phyloP scores from a whole-genome alignment of 1,139 yeast genomes.

The Blastobotrys illinoisensis region DNA sequence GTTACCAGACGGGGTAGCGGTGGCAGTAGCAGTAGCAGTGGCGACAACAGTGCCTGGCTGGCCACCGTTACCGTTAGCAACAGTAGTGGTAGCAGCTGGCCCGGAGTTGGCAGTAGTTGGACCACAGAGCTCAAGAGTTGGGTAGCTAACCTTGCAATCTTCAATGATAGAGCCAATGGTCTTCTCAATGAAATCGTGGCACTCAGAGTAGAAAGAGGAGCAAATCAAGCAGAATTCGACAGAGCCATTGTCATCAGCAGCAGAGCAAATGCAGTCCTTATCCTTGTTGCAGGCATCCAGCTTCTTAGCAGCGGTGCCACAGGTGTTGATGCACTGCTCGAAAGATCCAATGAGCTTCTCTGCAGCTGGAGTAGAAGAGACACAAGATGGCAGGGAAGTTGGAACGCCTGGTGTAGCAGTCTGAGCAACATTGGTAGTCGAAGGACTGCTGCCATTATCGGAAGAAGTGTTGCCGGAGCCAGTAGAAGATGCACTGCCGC shows the following conservation, averaged over 20 bases:
- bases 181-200: conserved; percentile 2
- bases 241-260: conserved; percentile 2
- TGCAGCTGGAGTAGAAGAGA: conserved; percentile 5
- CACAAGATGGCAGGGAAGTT: conserved; percentile 4
- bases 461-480: not conserved
- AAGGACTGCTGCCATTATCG: not conserved
- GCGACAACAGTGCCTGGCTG: not conserved
- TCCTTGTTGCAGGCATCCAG: conserved; percentile 7
- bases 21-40: not conserved
- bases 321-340: conserved; percentile 4
- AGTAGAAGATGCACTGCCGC: not conserved
- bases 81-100: no score
- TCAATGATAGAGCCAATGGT: not conserved
- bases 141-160: not conserved
- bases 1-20: not conserved
- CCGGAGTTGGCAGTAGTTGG: not conserved
- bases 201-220: conserved; percentile 3
- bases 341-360: conserved; percentile 7
- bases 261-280: conserved; percentile 4
- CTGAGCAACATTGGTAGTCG: not conserved
- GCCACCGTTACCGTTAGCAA: no score
- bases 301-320: conserved; percentile 4
- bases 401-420: not conserved
- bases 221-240: conserved; percentile 4
- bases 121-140: not conserved